Percentiles rank a stretch among this genome's conserved stretches.
phyloP scores from a whole-genome alignment of 345 rosid species.

The Aquilaria sinensis region DNA sequence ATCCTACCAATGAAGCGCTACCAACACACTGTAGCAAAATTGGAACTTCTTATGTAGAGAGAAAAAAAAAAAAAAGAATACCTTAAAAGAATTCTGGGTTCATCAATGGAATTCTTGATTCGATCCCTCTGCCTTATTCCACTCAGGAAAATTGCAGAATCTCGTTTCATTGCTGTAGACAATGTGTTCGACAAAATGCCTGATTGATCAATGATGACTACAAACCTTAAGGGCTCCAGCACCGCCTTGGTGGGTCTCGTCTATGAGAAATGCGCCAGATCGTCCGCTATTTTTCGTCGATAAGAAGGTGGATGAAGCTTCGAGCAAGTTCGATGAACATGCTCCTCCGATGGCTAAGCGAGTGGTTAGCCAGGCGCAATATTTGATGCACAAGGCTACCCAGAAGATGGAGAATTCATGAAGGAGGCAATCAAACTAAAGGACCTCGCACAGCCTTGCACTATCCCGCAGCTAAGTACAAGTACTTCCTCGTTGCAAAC shows the following conservation, averaged over 20 bases:
- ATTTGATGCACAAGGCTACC: conserved; percentile 34
- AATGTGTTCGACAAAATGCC: no score
- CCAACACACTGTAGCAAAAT: no score
- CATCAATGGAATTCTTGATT: no score
- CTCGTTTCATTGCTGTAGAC: no score
- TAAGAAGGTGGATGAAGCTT: conserved; percentile 64
- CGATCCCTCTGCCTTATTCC: no score
- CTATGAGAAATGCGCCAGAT: conserved; percentile 52
- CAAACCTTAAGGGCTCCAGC: conserved; percentile 34
- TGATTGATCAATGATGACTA: no score
- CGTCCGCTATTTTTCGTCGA: conserved; percentile 64
- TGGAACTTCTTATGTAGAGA: no score
- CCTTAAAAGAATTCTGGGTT: no score
- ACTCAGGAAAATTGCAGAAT: no score
- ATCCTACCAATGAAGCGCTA: no score
- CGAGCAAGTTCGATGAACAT: conserved; percentile 52
- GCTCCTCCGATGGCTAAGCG: conserved; percentile 70
- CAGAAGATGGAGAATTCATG: conserved; percentile 43
- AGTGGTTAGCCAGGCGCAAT: conserved; percentile 30
- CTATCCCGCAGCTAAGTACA: conserved; percentile 43
- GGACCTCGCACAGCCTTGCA: conserved; percentile 57
- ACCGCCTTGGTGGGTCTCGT: conserved; percentile 61
- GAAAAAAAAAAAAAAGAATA: no score
- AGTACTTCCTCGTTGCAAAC: conserved; percentile 35
- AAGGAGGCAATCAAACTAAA: conserved; percentile 38